Evolutionary conservation across 768 basidiomycete species (phyloP).

Genomic region (Boletus subcaerulescens): DNA sequence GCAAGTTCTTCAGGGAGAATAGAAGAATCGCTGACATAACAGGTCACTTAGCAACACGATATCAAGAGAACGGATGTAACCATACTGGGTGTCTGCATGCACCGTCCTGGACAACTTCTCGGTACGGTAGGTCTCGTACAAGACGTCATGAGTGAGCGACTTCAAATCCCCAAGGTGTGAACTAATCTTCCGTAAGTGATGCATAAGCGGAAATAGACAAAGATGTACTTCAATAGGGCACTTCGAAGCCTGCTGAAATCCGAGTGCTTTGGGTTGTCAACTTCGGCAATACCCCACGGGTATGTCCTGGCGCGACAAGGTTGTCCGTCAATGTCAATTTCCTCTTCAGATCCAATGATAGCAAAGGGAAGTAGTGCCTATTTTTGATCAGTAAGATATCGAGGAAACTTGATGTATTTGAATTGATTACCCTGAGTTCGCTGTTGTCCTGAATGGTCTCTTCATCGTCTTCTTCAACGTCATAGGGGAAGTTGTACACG

Average conservation of each 20-base stretch:
- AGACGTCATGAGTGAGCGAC: slow-evolving; percentile 86
- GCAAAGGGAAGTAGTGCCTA: slow-evolving; percentile 94
- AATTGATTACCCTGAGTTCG: slow-evolving; percentile 74
- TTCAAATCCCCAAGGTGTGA: slow-evolving; percentile 96
- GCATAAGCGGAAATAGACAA: background rate
- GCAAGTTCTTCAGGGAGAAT: slow-evolving; percentile 96
- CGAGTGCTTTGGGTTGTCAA: slow-evolving; percentile 99
- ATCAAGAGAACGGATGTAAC: background rate
- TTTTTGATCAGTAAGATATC: slow-evolving; percentile 4
- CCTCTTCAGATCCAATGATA: slow-evolving; percentile 95
- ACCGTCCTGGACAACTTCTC: slow-evolving; percentile 95
- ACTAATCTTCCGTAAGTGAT: slow-evolving; percentile 39
- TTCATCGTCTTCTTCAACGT: slow-evolving; percentile 98
- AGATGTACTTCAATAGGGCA: slow-evolving; percentile 79
- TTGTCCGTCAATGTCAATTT: slow-evolving; percentile 90
- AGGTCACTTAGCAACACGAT: slow-evolving; percentile 23
- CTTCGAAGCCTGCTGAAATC: slow-evolving; percentile 93
- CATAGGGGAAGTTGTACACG: slow-evolving; percentile 99
- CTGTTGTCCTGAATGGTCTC: slow-evolving; percentile 98
- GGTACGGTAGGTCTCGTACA: slow-evolving; percentile 97
- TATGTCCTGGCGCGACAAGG: slow-evolving; percentile 91
- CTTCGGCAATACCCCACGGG: slow-evolving; percentile 98
- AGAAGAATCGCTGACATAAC: slow-evolving; percentile 64
- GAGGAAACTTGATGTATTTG: background rate
- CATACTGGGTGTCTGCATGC: slow-evolving; percentile 70